These are phyloP conservation scores for Croton setiger DNA, from an alignment of 441 rosid genomes.

Conservation along the genomic window DNA sequence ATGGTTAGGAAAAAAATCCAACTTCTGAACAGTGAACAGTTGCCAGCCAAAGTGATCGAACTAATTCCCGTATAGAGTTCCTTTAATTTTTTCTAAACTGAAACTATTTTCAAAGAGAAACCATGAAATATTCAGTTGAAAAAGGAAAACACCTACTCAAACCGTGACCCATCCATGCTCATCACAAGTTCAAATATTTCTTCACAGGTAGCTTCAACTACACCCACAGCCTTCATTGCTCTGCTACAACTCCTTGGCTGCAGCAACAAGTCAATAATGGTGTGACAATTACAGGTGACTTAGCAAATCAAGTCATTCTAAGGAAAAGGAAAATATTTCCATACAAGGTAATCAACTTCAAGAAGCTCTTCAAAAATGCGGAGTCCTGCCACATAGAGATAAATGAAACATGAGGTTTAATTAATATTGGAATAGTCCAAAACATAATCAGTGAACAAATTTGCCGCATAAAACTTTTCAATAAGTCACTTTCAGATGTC, in stretches of 20 bases:
- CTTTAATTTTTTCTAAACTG: neutral
- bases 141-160: constrained; percentile 78
- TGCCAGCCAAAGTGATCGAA: neutral
- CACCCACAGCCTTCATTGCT: constrained; percentile 99
- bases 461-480: neutral
- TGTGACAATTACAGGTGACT: constrained; percentile 25
- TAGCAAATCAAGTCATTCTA: constrained; percentile 16
- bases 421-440: constrained; percentile 15
- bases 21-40: neutral
- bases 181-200: constrained; percentile 96
- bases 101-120: constrained; percentile 14
- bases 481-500: constrained; percentile 3
- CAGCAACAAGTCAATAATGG: constrained; percentile 30
- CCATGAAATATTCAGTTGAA: constrained; percentile 14
- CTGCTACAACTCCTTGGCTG: constrained; percentile 99
- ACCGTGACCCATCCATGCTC: constrained; percentile 99
- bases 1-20: neutral
- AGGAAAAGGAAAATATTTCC: constrained; percentile 26
- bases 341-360: constrained; percentile 99
- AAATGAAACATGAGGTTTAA: constrained; percentile 3
- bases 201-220: constrained; percentile 96
- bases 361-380: constrained; percentile 99
- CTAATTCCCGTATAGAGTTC: neutral
- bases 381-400: constrained; percentile 62
- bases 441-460: constrained; percentile 7